Evolutionary conservation across 2,329 filamentous ascomycete genomes (phyloP).

Genomic region (Fusarium poae): DNA sequence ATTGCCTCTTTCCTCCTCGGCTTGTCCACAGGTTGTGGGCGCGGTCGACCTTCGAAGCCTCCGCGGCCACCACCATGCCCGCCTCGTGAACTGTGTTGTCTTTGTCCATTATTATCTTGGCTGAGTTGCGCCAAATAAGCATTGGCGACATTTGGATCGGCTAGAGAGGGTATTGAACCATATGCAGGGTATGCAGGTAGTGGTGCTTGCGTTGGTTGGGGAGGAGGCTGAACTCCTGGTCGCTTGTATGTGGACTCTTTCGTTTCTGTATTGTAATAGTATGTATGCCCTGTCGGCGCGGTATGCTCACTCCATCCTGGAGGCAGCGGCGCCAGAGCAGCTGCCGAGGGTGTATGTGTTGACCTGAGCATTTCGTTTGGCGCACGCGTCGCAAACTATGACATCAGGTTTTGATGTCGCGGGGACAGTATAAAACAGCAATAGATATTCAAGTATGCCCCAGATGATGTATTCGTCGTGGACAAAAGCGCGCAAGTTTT

Average conservation of each 20-base stretch:
- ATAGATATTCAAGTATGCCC: neutral
- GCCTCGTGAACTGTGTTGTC: conserved; percentile 49
- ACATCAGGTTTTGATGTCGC: conserved; percentile 20
- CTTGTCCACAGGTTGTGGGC: conserved; percentile 79
- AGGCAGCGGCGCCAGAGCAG: conserved; percentile 70
- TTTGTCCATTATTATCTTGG: conserved; percentile 56
- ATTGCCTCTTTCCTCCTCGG: conserved; percentile 85
- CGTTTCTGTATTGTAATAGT: conserved; percentile 87
- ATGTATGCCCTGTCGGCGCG: conserved; percentile 86
- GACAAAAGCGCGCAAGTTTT: neutral
- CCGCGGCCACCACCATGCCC: conserved; percentile 56
- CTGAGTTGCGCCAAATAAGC: conserved; percentile 71
- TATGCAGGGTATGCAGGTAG: conserved; percentile 49
- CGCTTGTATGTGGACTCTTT: conserved; percentile 90
- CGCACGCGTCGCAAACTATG: conserved; percentile 23
- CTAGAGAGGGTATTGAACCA: conserved; percentile 55
- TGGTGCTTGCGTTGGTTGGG: conserved; percentile 48
- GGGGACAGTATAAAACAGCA: neutral
- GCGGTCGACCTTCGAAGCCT: conserved; percentile 70
- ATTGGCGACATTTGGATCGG: conserved; percentile 70
- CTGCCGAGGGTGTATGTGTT: conserved; percentile 74
- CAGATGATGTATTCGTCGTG: no score
- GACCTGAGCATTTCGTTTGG: conserved; percentile 74
- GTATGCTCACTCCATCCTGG: conserved; percentile 94
- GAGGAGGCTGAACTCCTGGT: conserved; percentile 61